Percentiles rank a stretch among this genome's conserved stretches.
These are phyloP conservation scores for Petunia hybrid DNA, from an alignment of 305 asterid species.

Conservation along the genomic window DNA sequence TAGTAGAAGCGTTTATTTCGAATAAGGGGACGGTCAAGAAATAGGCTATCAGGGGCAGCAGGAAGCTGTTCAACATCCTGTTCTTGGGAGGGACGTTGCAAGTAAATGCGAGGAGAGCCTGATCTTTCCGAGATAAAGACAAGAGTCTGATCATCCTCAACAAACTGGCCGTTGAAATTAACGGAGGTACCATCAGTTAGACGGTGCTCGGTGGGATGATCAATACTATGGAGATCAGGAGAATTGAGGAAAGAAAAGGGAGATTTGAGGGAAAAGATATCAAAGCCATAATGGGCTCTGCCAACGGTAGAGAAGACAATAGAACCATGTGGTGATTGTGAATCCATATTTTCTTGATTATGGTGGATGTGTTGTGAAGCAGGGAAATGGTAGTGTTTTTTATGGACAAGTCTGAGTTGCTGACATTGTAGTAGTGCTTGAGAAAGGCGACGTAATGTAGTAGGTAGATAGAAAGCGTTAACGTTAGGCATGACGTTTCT, in stretches of 20 bases:
- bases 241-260: slow-evolving; percentile 34
- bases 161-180: slow-evolving; percentile 71
- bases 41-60: slow-evolving; percentile 53
- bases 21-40: slow-evolving; percentile 75
- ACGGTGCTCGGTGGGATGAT: slow-evolving; percentile 45
- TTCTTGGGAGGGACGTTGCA: slow-evolving; percentile 30
- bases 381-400: neutral
- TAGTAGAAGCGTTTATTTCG: slow-evolving; percentile 55
- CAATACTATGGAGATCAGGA: neutral
- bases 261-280: slow-evolving; percentile 60
- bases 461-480: neutral
- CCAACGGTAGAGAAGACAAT: slow-evolving; percentile 67
- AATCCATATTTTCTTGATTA: neutral
- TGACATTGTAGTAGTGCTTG: neutral
- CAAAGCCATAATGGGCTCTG: slow-evolving; percentile 68
- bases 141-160: slow-evolving; percentile 47
- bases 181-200: slow-evolving; percentile 73
- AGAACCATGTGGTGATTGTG: slow-evolving; percentile 54
- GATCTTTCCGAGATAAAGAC: slow-evolving; percentile 71
- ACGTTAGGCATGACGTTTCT: slow-evolving; percentile 3
- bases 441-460: neutral
- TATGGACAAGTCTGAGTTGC: neutral
- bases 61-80: slow-evolving; percentile 44
- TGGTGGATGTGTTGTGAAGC: neutral
- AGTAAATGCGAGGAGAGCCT: slow-evolving; percentile 62